phyloP scores from a whole-genome alignment of 2,329 filamentous ascomycete species.

The Xylariaceae sp. region DNA sequence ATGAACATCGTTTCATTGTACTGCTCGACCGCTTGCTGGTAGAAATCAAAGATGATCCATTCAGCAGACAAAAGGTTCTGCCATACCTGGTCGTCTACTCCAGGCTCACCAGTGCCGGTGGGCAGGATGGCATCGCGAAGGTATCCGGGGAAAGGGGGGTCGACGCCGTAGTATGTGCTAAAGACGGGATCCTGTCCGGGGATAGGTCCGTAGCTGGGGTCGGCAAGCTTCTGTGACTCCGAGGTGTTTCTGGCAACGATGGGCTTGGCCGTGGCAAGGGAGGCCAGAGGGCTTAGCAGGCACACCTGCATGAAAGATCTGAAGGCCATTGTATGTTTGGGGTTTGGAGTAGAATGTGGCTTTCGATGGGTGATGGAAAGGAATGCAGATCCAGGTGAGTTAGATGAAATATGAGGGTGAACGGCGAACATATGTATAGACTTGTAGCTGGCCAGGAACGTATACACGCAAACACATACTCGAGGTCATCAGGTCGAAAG shows the following conservation, averaged over 20 bases:
- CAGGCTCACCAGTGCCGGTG: conserved; percentile 22
- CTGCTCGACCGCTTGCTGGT: conserved; percentile 35
- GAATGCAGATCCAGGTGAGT: too few species aligned
- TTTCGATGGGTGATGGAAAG: too few species aligned
- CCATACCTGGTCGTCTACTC: conserved; percentile 36
- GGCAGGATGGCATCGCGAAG: conserved; percentile 28
- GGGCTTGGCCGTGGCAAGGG: conserved; percentile 10
- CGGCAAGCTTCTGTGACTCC: conserved; percentile 15
- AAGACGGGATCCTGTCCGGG: conserved; percentile 29
- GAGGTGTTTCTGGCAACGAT: conserved; percentile 4
- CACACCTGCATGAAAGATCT: conserved; percentile 15
- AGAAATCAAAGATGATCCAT: conserved; percentile 41
- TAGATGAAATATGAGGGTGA: too few species aligned
- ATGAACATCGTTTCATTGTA: conserved; percentile 33
- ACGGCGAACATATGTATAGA: too few species aligned
- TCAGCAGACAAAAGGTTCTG: conserved; percentile 41
- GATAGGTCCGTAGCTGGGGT: conserved; percentile 27
- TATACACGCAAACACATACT: too few species aligned
- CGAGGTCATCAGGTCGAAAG: too few species aligned
- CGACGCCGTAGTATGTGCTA: conserved; percentile 28
- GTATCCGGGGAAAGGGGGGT: conserved; percentile 33
- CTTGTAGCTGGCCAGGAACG: too few species aligned
- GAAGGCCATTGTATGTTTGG: conserved; percentile 7
- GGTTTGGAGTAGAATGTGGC: too few species aligned
- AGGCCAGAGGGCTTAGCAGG: conserved; percentile 10